Conservation (phyloP, 805 yeast genomes). For the Suhomyces sp. region DNA sequence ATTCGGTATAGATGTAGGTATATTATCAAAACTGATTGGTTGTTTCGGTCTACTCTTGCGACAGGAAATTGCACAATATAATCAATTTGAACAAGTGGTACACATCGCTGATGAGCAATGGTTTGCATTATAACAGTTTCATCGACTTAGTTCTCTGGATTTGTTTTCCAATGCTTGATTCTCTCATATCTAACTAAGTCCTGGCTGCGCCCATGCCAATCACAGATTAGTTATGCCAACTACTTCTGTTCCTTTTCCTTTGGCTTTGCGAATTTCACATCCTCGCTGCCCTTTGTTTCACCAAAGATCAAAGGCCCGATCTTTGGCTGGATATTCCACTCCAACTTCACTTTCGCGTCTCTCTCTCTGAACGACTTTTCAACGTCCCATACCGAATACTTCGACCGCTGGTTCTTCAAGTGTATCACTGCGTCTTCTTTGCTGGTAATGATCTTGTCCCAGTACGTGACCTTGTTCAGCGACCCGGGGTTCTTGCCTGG, state of each 20-base stretch:
- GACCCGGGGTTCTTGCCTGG: constrained; percentile 44
- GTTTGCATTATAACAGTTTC: too few relatives aligned
- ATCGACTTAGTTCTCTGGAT: too few relatives aligned
- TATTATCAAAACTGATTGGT: too few relatives aligned
- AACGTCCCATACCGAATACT: constrained; percentile 87
- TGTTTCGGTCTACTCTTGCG: too few relatives aligned
- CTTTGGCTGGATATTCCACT: constrained; percentile 92
- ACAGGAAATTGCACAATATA: too few relatives aligned
- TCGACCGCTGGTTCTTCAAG: constrained; percentile 55
- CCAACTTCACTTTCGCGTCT: constrained; percentile 66
- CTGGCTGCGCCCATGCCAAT: too few relatives aligned
- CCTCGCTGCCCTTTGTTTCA: constrained; percentile 31
- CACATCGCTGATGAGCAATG: too few relatives aligned
- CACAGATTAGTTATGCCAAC: too few relatives aligned
- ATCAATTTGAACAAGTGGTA: too few relatives aligned
- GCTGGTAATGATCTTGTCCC: constrained; percentile 79
- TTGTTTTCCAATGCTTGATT: too few relatives aligned
- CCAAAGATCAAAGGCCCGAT: constrained; percentile 82
- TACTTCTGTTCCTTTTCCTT: constrained; percentile 13
- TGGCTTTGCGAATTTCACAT: constrained; percentile 30
- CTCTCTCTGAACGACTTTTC: constrained; percentile 59
- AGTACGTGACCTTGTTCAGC: constrained; percentile 72
- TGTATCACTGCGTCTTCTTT: constrained; percentile 58
- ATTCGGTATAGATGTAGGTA: too few relatives aligned
- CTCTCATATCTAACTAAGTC: too few relatives aligned